Conservation (phyloP, 768 basidiomycete species). For the Macrolepiota fuliginosa region DNA sequence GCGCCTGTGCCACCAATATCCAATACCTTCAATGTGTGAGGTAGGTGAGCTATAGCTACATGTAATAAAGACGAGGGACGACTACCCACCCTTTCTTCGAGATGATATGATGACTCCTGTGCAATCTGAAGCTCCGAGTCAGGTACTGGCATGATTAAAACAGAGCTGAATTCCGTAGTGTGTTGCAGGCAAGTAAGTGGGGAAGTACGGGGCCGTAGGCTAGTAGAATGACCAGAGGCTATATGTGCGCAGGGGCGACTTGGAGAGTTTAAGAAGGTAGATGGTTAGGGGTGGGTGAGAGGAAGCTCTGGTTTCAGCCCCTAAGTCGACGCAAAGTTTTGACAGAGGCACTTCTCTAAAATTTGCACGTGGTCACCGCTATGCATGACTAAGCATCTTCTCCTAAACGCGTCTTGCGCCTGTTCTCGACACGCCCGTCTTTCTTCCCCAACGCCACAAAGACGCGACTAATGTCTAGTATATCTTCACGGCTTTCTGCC, state of each 20-base stretch:
- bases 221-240: background rate
- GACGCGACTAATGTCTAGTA: background rate
- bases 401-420: background rate
- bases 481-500: background rate
- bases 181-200: background rate
- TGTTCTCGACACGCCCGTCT: background rate
- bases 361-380: conserved; percentile 10
- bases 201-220: background rate
- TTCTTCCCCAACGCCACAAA: background rate
- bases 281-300: conserved; percentile 4
- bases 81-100: background rate
- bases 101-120: conserved; percentile 4
- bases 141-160: background rate
- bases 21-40: conserved; percentile 5
- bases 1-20: conserved; percentile 1
- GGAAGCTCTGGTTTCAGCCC: conserved; percentile 9
- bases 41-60: background rate
- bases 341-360: conserved; percentile 3
- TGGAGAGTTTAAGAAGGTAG: background rate
- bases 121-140: background rate
- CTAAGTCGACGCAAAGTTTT: conserved; percentile 10
- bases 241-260: background rate
- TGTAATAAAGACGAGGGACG: background rate
- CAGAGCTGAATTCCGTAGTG: background rate
- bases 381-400: conserved; percentile 2